Percentiles rank a stretch among this genome's conserved stretches.
Evolutionary conservation across 805 yeast genomes (phyloP).

Genomic region (Cyberlindnera mycetangii): DNA sequence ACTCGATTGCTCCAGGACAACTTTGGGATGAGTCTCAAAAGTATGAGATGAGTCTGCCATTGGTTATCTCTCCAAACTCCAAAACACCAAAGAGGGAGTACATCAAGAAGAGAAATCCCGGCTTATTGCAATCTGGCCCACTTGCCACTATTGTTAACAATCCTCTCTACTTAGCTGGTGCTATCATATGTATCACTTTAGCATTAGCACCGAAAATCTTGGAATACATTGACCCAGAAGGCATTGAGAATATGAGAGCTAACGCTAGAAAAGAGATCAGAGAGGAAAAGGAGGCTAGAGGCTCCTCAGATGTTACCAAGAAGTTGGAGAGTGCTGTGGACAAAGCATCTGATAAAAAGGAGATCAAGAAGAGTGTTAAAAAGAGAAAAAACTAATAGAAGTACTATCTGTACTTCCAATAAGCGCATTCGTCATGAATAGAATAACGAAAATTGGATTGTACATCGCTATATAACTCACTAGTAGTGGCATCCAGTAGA

Average conservation of each 20-base stretch:
- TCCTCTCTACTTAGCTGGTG: constrained; percentile 36
- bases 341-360: neutral
- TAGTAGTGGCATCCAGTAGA: too few species aligned
- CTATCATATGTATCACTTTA: constrained; percentile 26
- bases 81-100: constrained; percentile 33
- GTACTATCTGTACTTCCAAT: neutral
- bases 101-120: constrained; percentile 30
- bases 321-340: constrained; percentile 1
- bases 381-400: constrained; percentile 1
- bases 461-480: neutral
- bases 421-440: neutral
- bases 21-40: constrained; percentile 6
- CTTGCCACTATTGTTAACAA: constrained; percentile 35
- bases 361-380: neutral
- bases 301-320: neutral
- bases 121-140: constrained; percentile 36
- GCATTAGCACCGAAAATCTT: constrained; percentile 33
- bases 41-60: constrained; percentile 18
- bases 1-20: constrained; percentile 14
- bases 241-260: constrained; percentile 33
- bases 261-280: constrained; percentile 17
- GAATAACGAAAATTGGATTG: neutral
- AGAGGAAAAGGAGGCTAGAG: neutral
- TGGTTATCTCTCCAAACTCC: constrained; percentile 27
- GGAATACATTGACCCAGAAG: constrained; percentile 41